Base-by-base conservation (phyloP, 2,329 filamentous ascomycete species). In the Aureobasidium sp. region DNA sequence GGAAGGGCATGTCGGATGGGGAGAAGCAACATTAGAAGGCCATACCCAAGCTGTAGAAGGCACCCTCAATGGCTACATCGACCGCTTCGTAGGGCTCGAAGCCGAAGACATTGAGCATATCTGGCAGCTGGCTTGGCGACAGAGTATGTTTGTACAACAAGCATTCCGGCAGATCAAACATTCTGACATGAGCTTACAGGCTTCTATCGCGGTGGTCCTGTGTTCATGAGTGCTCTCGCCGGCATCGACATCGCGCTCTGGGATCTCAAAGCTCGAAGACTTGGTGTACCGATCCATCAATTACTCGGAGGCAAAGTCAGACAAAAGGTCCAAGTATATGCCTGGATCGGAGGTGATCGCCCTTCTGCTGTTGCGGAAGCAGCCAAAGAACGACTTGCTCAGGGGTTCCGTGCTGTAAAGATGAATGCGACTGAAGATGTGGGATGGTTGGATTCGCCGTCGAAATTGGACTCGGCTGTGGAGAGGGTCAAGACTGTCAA, bases 401-500 rank as follows among this genome's bases (percentile, higher is more conserved):
- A 87, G 69, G 85, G 85, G 0, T 86, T 88, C 69, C 82, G 75
- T 1, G 78, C 81, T 1, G 79, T 90, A 60, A 90, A 90, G 69
- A 90, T 90, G 87, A 90, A 90, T 68, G 88, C 80, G 10, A 90
- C 87, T 0, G 85, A 86, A 67, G 87, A 90, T 63, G 73, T 90
- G 0, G 85, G 83, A 63, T 90, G 87, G 86, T 77, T 91, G 0
- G 88, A 91, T 71, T 87, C 86, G 0, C 88, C 88, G 0, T 75
- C 78, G 0, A 78, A 78, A 0, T 77, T 91, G 0, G 78, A 87
- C 37, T 74, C 79, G 7, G 84, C 81, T 50, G 82, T 90, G 1
- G 81, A 87, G 60, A 79, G 88, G 1, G 75, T 91, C 13, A 84
- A 85, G 64, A 76, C 80, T 0, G 87, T 91, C 4, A 89, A 86